Percentiles rank a stretch among this genome's conserved stretches.
These are phyloP conservation scores for Gremmenia infestans DNA, from an alignment of 2,329 filamentous ascomycete genomes.

Conservation along the genomic window DNA sequence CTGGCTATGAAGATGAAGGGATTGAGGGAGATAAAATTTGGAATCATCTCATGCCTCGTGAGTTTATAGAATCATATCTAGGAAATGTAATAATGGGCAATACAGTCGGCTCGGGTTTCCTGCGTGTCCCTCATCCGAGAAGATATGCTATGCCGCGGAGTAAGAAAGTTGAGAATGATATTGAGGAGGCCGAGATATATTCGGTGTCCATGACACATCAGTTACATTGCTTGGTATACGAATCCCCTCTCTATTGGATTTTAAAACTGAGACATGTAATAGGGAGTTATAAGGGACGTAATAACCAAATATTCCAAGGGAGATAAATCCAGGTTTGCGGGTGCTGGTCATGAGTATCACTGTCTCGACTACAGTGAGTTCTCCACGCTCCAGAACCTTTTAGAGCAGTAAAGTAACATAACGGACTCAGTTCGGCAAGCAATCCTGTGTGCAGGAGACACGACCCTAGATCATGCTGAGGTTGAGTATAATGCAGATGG, in stretches of 20 bases:
- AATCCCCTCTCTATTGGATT: background rate
- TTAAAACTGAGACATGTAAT: background rate
- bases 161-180: slow-evolving; percentile 20
- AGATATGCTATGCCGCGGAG: slow-evolving; percentile 27
- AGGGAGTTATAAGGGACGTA: slow-evolving; percentile 26
- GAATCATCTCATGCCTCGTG: slow-evolving; percentile 28
- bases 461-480: slow-evolving; percentile 27
- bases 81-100: background rate
- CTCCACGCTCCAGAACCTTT: background rate
- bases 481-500: slow-evolving; percentile 21
- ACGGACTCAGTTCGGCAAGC: slow-evolving; percentile 21
- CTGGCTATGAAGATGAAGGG: slow-evolving; percentile 21
- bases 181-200: slow-evolving; percentile 25
- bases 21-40: slow-evolving; percentile 23
- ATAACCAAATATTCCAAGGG: slow-evolving; percentile 28
- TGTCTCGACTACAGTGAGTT: slow-evolving; percentile 29
- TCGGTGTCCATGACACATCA: slow-evolving; percentile 28
- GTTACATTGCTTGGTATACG: slow-evolving; percentile 25
- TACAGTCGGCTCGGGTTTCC: slow-evolving; percentile 26
- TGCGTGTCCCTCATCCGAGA: slow-evolving; percentile 25
- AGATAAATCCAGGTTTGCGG: slow-evolving; percentile 26
- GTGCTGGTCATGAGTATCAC: slow-evolving; percentile 30
- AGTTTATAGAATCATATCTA: background rate
- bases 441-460: slow-evolving; percentile 29
- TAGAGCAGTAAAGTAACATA: background rate